These are phyloP conservation scores for Saccharomyces uvarum DNA, from an alignment of 1,139 yeast genomes.

Conservation along the genomic window DNA sequence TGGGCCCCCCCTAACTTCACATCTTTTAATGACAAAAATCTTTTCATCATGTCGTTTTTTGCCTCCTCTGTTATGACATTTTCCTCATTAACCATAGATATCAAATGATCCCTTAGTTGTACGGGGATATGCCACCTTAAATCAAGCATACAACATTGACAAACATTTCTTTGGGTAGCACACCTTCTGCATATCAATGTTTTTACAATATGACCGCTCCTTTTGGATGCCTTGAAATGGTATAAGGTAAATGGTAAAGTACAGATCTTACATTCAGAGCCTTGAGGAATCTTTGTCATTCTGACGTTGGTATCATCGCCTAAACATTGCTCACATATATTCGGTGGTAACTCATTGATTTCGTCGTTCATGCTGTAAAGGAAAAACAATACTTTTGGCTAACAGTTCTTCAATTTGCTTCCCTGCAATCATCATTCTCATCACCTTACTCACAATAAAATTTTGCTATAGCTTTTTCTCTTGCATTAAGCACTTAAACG, in stretches of 20 bases:
- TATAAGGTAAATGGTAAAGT: slow-evolving; percentile 78
- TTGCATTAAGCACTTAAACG: neutral
- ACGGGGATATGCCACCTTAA: slow-evolving; percentile 71
- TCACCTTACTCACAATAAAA: neutral
- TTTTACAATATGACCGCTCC: slow-evolving; percentile 31
- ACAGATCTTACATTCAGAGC: slow-evolving; percentile 72
- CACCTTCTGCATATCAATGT: slow-evolving; percentile 62
- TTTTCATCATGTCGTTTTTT: slow-evolving; percentile 43
- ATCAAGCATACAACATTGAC: slow-evolving; percentile 84
- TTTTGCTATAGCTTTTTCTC: neutral
- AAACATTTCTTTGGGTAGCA: slow-evolving; percentile 69
- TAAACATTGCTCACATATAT: slow-evolving; percentile 60
- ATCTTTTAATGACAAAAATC: slow-evolving; percentile 45
- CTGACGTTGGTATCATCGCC: slow-evolving; percentile 59
- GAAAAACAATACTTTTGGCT: neutral
- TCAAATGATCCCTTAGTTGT: slow-evolving; percentile 70
- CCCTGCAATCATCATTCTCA: neutral
- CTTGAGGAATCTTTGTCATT: slow-evolving; percentile 65
- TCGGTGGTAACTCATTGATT: slow-evolving; percentile 8
- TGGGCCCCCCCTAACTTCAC: slow-evolving; percentile 38
- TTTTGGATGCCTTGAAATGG: slow-evolving; percentile 51
- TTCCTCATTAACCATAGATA: slow-evolving; percentile 61
- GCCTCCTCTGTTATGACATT: slow-evolving; percentile 39
- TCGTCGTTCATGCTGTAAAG: neutral
- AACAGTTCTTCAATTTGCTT: neutral